Base-by-base conservation (phyloP, 1,284 basidiomycete species). In the Clitocybe nebularis region DNA sequence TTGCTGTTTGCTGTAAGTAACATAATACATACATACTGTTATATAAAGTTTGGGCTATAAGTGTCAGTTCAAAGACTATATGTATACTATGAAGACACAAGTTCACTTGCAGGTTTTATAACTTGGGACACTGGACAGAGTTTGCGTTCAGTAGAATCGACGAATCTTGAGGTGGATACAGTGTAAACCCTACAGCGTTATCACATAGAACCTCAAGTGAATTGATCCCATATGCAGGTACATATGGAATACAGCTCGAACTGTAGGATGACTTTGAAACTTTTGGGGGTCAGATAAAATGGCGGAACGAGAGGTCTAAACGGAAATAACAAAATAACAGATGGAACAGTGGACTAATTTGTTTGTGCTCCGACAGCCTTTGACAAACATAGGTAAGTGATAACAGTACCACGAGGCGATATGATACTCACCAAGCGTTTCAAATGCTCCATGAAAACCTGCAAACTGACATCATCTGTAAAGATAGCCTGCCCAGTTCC, bases 391-490 rank as follows among this genome's bases (percentile, higher is more conserved):
- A 22, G 46, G 30, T 28, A 54, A 13, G 16, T 28, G 25, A 8
- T 9, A 23, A 20, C 32, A n/a, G 17, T 23, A 29, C 23, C 8
- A 39, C 17, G 67, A 32, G 20, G 16, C 16, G n/a, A 25, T 13
- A 16, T 37, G 56, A n/a, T n/a, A n/a, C 83, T 55, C 54, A 85
- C 89, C 71, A 94, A 66, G 57, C 91, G 79, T 65, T 93, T 93
- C 64, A 93, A 71, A 69, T 93, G 88, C 62, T 94, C 91, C 92
- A 94, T 94, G 71, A 96, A 95, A 45, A 95, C 89, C 63, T 94
- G 92, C 68, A 95, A 76, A 62, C 90, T 94, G 47, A 99, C 95
- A 66, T 99, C 96, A 66, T 99, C 96, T 41, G 96, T 99, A 64
- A 98, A 97, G 69, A 99, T 98, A 11, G 93, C 93, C 62, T 92